These are phyloP conservation scores for Lyophyllum shimeji DNA, from an alignment of 768 basidiomycete species.

Conservation along the genomic window DNA sequence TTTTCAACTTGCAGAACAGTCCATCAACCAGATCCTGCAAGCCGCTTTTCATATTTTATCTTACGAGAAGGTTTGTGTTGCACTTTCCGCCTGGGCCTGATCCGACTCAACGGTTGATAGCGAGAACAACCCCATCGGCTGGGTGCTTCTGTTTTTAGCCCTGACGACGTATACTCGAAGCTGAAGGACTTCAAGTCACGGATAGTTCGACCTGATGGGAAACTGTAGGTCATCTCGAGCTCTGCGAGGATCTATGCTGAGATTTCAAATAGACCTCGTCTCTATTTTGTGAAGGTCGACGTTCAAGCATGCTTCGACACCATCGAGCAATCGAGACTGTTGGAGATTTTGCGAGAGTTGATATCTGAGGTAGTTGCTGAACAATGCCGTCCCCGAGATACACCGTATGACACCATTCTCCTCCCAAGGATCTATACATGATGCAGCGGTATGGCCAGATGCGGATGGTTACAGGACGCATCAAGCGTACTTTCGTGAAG, in stretches of 20 bases:
- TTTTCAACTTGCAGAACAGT: constrained; percentile 38
- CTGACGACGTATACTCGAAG: constrained; percentile 77
- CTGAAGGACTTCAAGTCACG: constrained; percentile 69
- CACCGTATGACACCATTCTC: not conserved
- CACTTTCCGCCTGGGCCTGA: not conserved
- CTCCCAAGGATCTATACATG: constrained; percentile 64
- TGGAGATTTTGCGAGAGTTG: constrained; percentile 71
- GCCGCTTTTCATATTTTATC: constrained; percentile 84
- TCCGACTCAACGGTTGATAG: constrained; percentile 36
- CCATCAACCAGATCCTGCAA: constrained; percentile 87
- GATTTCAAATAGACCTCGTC: constrained; percentile 62
- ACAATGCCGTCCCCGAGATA: not conserved
- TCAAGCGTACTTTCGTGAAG: constrained; percentile 55
- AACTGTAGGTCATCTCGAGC: constrained; percentile 44
- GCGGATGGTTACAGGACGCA: constrained; percentile 50
- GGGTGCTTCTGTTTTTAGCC: constrained; percentile 81
- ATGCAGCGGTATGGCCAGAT: constrained; percentile 72
- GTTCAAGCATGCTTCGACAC: constrained; percentile 97
- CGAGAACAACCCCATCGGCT: constrained; percentile 58
- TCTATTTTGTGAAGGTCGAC: constrained; percentile 97
- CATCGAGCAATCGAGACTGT: constrained; percentile 84
- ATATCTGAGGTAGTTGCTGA: constrained; percentile 60
- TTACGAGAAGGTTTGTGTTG: constrained; percentile 71
- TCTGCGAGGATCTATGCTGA: not conserved
- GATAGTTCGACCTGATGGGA: constrained; percentile 42